Evolutionary conservation across 108 stramenopile species (phyloP).

Genomic region (Skeletonema grethae): DNA sequence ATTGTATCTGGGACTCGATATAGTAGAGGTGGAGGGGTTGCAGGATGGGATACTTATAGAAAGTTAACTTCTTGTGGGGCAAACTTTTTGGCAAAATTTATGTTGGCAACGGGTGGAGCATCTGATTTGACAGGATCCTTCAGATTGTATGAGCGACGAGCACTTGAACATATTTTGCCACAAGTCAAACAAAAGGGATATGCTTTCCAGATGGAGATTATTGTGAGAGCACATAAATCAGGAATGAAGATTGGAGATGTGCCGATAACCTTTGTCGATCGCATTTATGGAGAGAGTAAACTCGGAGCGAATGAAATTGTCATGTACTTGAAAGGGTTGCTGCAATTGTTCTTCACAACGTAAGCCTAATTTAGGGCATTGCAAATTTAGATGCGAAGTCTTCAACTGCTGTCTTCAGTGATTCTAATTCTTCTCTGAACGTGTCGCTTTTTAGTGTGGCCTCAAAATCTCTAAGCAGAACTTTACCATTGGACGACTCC

Average conservation of each 20-base stretch:
- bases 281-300: slow-evolving; percentile 98
- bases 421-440: slow-evolving; percentile 50
- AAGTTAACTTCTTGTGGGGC: slow-evolving; percentile 95
- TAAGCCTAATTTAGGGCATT: slow-evolving; percentile 70
- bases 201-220: slow-evolving; percentile 99
- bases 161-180: slow-evolving; percentile 88
- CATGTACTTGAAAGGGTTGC: slow-evolving; percentile 90
- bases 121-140: slow-evolving; percentile 97
- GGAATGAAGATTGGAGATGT: slow-evolving; percentile 92
- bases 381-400: slow-evolving; percentile 67
- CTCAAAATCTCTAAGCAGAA: slow-evolving; percentile 82
- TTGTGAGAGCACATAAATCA: slow-evolving; percentile 82
- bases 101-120: slow-evolving; percentile 88
- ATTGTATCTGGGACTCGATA: slow-evolving; percentile 98
- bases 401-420: slow-evolving; percentile 69
- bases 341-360: slow-evolving; percentile 91
- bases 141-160: slow-evolving; percentile 90
- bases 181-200: slow-evolving; percentile 90
- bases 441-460: slow-evolving; percentile 40
- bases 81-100: slow-evolving; percentile 93
- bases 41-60: slow-evolving; percentile 90
- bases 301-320: slow-evolving; percentile 95
- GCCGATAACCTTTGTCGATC: slow-evolving; percentile 97
- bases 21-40: slow-evolving; percentile 90
- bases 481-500: slow-evolving; percentile 72